A percentile compares a stretch with the other conserved stretches of the same genome.
Evolutionary conservation across 1,284 basidiomycete genomes (phyloP).

Genomic region (Anthracocystis setariae): DNA sequence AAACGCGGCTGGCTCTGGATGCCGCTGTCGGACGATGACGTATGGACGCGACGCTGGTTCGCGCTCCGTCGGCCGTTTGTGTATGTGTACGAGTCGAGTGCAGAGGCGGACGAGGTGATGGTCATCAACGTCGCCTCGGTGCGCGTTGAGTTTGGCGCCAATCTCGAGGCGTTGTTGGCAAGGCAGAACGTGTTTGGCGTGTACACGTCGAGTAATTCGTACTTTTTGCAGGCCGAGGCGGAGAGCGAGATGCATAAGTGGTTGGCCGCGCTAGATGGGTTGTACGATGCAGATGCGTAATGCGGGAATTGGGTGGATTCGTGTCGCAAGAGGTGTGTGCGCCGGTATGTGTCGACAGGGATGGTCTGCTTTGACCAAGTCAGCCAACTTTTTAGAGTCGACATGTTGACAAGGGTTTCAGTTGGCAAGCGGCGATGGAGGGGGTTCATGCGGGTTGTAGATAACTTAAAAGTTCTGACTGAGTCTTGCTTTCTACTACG

Average conservation of each 20-base stretch:
- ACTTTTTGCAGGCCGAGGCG: constrained; percentile 50
- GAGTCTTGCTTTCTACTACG: too few relatives aligned
- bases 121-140: constrained; percentile 86
- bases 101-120: constrained; percentile 80
- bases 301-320: too few relatives aligned
- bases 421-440: too few relatives aligned
- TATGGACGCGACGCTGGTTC: constrained; percentile 86
- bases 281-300: constrained; percentile 4
- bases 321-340: too few relatives aligned
- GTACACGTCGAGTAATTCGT: constrained; percentile 55
- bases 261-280: constrained; percentile 36
- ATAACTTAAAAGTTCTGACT: too few relatives aligned
- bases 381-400: too few relatives aligned
- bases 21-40: constrained; percentile 80
- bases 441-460: too few relatives aligned
- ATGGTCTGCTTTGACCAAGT: too few relatives aligned
- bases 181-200: constrained; percentile 53
- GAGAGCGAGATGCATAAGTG: constrained; percentile 44
- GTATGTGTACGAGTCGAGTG: constrained; percentile 82
- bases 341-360: too few relatives aligned
- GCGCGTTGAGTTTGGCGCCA: constrained; percentile 84
- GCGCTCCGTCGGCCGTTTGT: constrained; percentile 87
- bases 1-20: constrained; percentile 85
- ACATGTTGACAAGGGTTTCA: too few relatives aligned
- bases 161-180: constrained; percentile 84